Base-by-base conservation (phyloP, 1,284 basidiomycete species). In the Meira nashicola region DNA sequence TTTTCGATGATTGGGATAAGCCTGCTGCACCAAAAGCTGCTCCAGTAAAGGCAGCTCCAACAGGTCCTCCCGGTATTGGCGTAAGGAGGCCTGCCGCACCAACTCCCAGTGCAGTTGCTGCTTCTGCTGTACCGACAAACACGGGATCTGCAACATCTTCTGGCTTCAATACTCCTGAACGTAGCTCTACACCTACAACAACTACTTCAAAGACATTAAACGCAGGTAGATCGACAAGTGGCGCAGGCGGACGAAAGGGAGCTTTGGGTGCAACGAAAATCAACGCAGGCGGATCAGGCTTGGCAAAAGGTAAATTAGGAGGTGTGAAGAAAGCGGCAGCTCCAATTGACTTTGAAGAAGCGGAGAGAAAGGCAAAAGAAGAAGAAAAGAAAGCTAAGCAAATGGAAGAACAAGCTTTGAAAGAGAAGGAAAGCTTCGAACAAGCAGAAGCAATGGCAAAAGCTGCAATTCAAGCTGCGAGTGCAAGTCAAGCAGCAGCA, bases 321-420 rank as follows among this genome's bases (percentile, higher is more conserved):
- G 62, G 58, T 33, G 62, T 65, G 28, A 40, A 46, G n/a, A 74
- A 74, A 55, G 71, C 67, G 0, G 67, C 61, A 5, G 65, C 68
- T 23, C 60, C 68, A 10, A 64, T 74, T 55, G 64, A 76, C 62
- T 78, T 77, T 62, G 76, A 76, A 51, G 73, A 69, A 40, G 74
- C 73, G 4, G 74, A 78, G 49, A 60, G 66, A 14, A 68, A 68
- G n/a, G 71, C 75, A 7, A 68, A 62, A 54, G 67, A 73, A 49
- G 71, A 76, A 58, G 74, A 76, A 48, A 67, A 65, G 14, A 56
- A 57, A 33, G 59, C 60, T 1, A 56, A 43, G 25, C 17, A 19
- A 38, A 38, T 48, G 14, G 60, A 60, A 54, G 60, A 60, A 1
- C 59, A 39, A 23, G 47, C 48, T n/a, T 57, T 59, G 8, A 57